Percentiles rank a stretch among this genome's conserved stretches.
These are phyloP conservation scores for Paecilomyces formosus DNA, from an alignment of 2,329 filamentous ascomycete genomes.

Conservation along the genomic window DNA sequence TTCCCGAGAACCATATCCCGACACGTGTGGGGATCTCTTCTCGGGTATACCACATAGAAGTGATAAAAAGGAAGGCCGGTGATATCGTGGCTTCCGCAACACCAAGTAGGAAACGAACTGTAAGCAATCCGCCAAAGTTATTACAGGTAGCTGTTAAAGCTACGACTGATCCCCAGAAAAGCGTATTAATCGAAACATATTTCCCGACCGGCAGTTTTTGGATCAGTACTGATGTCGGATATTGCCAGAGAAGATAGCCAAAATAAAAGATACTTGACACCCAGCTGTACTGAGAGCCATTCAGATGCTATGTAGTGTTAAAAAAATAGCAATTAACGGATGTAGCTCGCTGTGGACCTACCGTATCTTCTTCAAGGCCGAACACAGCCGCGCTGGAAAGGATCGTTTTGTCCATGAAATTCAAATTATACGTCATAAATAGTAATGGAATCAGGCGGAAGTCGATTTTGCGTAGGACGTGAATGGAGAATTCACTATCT, in stretches of 20 bases:
- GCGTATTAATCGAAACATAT: slow-evolving; percentile 37
- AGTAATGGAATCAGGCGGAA: slow-evolving; percentile 47
- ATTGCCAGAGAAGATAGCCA: slow-evolving; percentile 41
- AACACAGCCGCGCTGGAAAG: slow-evolving; percentile 30
- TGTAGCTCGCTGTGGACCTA: slow-evolving; percentile 1
- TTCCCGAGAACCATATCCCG: slow-evolving; percentile 33
- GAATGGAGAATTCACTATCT: background rate
- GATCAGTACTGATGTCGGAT: slow-evolving; percentile 31
- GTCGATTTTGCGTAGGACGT: slow-evolving; percentile 51
- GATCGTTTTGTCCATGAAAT: slow-evolving; percentile 57
- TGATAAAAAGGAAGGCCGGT: slow-evolving; percentile 51
- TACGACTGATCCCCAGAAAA: slow-evolving; percentile 45
- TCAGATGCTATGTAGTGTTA: background rate
- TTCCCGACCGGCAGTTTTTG: slow-evolving; percentile 44
- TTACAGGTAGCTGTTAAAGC: slow-evolving; percentile 42
- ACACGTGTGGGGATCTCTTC: slow-evolving; percentile 50
- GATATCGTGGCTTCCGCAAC: slow-evolving; percentile 49
- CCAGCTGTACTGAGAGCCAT: slow-evolving; percentile 43
- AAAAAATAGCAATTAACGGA: background rate
- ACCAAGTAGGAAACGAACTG: slow-evolving; percentile 47
- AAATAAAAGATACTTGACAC: slow-evolving; percentile 46
- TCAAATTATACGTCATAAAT: slow-evolving; percentile 52
- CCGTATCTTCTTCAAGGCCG: slow-evolving; percentile 21
- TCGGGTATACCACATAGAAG: slow-evolving; percentile 50
- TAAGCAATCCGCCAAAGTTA: slow-evolving; percentile 44